Evolutionary conservation across 2,329 filamentous ascomycete species (phyloP).

Genomic region (Epichloe coenophiala): DNA sequence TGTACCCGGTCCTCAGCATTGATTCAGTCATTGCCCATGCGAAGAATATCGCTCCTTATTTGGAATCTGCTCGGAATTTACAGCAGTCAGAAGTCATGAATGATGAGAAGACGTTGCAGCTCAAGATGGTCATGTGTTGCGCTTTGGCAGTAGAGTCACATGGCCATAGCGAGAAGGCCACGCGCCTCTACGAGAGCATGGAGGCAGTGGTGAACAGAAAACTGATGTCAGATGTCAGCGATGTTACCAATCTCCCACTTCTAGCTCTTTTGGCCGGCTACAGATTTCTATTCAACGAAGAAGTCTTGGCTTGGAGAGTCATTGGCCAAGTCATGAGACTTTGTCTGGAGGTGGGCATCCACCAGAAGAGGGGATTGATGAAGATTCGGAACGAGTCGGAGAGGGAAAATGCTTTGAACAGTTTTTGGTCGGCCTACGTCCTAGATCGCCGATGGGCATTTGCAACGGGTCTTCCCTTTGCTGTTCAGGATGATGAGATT

Average conservation of each 20-base stretch:
- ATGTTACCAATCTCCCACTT: conserved; percentile 34
- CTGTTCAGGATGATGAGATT: conserved; percentile 74
- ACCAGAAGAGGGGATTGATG: conserved; percentile 60
- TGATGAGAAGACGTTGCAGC: conserved; percentile 46
- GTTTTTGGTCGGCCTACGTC: conserved; percentile 81
- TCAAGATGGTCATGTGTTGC: conserved; percentile 76
- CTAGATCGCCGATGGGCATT: conserved; percentile 82
- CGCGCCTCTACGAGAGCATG: conserved; percentile 62
- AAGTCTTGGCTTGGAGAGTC: conserved; percentile 73
- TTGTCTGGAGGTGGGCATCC: conserved; percentile 71
- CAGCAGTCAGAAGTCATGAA: conserved; percentile 26
- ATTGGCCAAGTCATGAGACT: conserved; percentile 72
- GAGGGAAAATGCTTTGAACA: conserved; percentile 50
- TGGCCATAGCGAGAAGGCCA: conserved; percentile 63
- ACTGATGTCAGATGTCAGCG: conserved; percentile 39
- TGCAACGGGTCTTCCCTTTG: conserved; percentile 77
- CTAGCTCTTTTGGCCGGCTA: conserved; percentile 47
- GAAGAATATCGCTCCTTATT: conserved; percentile 55
- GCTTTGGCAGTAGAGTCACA: conserved; percentile 65
- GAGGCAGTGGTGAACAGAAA: conserved; percentile 56
- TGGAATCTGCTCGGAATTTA: conserved; percentile 38
- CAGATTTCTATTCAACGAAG: conserved; percentile 75
- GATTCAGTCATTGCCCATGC: conserved; percentile 58
- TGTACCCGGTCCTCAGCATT: conserved; percentile 80
- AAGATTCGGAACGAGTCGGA: conserved; percentile 57